Base-by-base conservation (phyloP, 1,139 yeast species). In the Suhomyces chickasaworum region DNA sequence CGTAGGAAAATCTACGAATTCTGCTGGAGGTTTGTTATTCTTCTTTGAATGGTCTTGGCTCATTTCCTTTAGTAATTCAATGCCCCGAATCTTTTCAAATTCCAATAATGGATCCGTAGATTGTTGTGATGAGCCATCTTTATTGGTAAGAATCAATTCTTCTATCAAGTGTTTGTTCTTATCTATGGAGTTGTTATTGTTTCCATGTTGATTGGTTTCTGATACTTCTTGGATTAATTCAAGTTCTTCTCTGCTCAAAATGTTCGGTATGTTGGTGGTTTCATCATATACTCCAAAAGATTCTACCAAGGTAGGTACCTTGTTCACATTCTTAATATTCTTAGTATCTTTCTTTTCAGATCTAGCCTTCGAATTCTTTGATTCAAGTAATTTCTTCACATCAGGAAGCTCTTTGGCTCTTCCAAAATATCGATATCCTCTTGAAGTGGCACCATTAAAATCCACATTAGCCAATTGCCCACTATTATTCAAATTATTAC, bases 371-470 rank as follows among this genome's bases (percentile, higher is more conserved):
- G 67, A 53, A 42, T 42, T 39, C 36, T 43, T 50, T 7, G 48
- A 38, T 48, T 75, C 69, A 25, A 84, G 55, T 30, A 82, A 53
- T 50, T 78, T 77, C 50, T 80, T 77, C 3, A 86, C 91, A 53
- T 89, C 96, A 0, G 91, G 88, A 12, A 90, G 66, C 39, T 89
- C 95, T 45, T 81, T 75, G 0, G 97, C 96, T 41, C 96, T 66
- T 0, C 97, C 97, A 66, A 82, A 90, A 63, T 88, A 90, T 52
- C 87, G 67, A 56, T 81, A 83, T 1, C 90, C 88, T 42, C 80
- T 69, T 2, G 45, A 41, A 15, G 40, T 16, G 13, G 71, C 60
- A 13, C 48, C 50, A 2, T 31, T 31, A 9, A 38, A 17, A 22
- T 55, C 53, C 9, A 56, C 48, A n/a, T 51, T 50, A 38, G 59